These are phyloP conservation scores for Starmerella floricola DNA, from an alignment of 805 yeast species.

Conservation along the genomic window DNA sequence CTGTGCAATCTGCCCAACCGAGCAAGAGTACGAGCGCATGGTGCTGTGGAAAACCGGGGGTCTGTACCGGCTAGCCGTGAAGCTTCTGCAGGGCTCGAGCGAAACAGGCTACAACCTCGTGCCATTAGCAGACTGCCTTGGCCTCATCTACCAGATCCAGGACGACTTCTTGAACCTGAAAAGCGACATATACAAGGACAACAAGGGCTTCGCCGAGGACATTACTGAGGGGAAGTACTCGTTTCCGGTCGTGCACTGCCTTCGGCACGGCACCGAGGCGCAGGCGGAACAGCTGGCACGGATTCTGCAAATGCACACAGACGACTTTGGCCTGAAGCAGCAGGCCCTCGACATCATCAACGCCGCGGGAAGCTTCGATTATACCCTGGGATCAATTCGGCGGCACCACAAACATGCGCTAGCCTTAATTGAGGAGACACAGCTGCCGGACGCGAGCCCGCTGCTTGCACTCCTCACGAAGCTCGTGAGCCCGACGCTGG, in stretches of 20 bases:
- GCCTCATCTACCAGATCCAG: slow-evolving; percentile 70
- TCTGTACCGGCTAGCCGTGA: slow-evolving; percentile 59
- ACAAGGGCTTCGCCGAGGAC: slow-evolving; percentile 77
- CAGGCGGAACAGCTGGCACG: slow-evolving; percentile 26
- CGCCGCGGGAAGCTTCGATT: slow-evolving; percentile 33
- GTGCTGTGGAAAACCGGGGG: slow-evolving; percentile 87
- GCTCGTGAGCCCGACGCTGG: slow-evolving; percentile 2
- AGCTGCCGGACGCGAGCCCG: slow-evolving; percentile 2
- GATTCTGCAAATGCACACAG: slow-evolving; percentile 43
- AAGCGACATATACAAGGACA: slow-evolving; percentile 38
- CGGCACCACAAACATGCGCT: slow-evolving; percentile 25
- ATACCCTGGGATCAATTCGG: slow-evolving; percentile 28
- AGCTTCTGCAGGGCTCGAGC: slow-evolving; percentile 39
- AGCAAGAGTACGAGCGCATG: slow-evolving; percentile 60
- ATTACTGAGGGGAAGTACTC: slow-evolving; percentile 82
- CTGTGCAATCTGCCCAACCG: slow-evolving; percentile 42
- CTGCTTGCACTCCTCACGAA: slow-evolving; percentile 5
- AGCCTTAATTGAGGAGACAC: slow-evolving; percentile 18
- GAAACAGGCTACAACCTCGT: slow-evolving; percentile 30
- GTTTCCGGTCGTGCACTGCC: slow-evolving; percentile 67
- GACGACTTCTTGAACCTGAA: slow-evolving; percentile 72
- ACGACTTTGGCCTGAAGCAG: slow-evolving; percentile 38
- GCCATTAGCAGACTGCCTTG: slow-evolving; percentile 62
- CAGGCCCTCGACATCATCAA: slow-evolving; percentile 40
- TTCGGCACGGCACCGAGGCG: slow-evolving; percentile 28